Base-by-base conservation (phyloP, 352 stramenopile genomes). In the Globisporangium cederbergense region DNA sequence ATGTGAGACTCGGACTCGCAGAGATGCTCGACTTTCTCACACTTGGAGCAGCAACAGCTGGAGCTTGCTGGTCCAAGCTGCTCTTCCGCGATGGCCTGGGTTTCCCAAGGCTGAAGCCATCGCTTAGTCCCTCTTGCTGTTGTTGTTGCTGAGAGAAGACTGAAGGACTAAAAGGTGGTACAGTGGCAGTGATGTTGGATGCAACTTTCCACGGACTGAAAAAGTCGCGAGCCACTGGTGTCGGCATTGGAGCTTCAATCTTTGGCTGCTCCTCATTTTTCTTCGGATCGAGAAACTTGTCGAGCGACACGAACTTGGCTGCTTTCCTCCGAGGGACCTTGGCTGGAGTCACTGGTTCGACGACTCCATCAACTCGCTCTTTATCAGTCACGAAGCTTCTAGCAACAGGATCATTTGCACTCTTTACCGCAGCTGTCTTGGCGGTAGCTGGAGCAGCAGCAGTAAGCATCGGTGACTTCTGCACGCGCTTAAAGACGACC, bases 271-370 rank as follows among this genome's bases (percentile, higher is more conserved):
- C 50, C 1, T 58, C 36, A 20, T 67, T 61, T 43, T 71, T 65
- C 16, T 53, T 68, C 13, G 50, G 46, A 10, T 59, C 55, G 16
- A 88, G 59, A 59, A 92, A 90, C 7, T 75, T 67, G 43, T 76
- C 74, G 16, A 89, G 57, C 9, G 78, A 65, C 2, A 90, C 76
- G 62, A 90, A 92, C 60, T 90, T 92, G 43, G 67, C 67, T 10
- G 57, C 67, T 54, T 77, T 78, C 30, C 60, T 70, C 42, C 75
- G 43, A 20, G 38, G 20, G 7, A 51, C 46, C 22, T 64, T 40
- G 43, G 34, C 32, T 30, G 62, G 32, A 22, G 51, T 20, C 16
- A 49, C 40, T 55, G 50, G 18, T 11, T 38, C 53, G 16, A 9
- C 8, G 14, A n/a, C 30, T 6, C 13, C 28, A 5, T 10, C 43